Evolutionary conservation across 83 land plant genomes (phyloP), one percentile per base, ranked within the genome.

Genomic region (Thuja plicata): DNA sequence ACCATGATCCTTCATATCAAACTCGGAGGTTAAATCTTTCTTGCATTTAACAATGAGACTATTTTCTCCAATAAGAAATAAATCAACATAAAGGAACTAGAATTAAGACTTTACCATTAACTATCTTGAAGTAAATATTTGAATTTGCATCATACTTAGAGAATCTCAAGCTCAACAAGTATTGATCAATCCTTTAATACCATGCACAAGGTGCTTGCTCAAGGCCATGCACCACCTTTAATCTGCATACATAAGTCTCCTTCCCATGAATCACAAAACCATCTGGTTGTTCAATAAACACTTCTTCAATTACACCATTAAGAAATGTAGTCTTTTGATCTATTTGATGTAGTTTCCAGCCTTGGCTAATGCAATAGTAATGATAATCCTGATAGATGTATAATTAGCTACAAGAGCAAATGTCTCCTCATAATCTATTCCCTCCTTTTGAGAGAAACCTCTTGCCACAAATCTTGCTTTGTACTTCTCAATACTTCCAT

Each of bases 181-280:
- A 71, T n/a, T 32, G 34, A 71, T 88, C 45, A 30, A 88, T 30
- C 43, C 54, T 82, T 16, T n/a, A 4, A 27, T 82, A 78, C 89
- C 86, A 88, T 34, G 89, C 89, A 34, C 86, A 9, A 13, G 89
- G 89, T 16, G 86, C 86, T 48, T 88, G 43, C 35, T 88, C 55
- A 32, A 88, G 55, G 3, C 74, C 46, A 1, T 60, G 83, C 73
- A 82, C 57, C 60, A 77, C 76, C 19, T 76, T 78, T 7, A 87
- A 32, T 48, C 1, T 52, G 32, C 38, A 37, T 9, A 87, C 88
- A 30, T 88, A 24, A 19, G 30, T 12, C 38, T 80, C 70, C 38
- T 54, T 52, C 40, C 86, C 86, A n/a, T 48, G 66, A 0, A n/a
- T 38, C 1, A 6, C 70, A 55, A 88, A 88, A 3, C 89, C 86